phyloP scores from a whole-genome alignment of 2,329 filamentous ascomycete species.

The Ophiocordyceps australis region DNA sequence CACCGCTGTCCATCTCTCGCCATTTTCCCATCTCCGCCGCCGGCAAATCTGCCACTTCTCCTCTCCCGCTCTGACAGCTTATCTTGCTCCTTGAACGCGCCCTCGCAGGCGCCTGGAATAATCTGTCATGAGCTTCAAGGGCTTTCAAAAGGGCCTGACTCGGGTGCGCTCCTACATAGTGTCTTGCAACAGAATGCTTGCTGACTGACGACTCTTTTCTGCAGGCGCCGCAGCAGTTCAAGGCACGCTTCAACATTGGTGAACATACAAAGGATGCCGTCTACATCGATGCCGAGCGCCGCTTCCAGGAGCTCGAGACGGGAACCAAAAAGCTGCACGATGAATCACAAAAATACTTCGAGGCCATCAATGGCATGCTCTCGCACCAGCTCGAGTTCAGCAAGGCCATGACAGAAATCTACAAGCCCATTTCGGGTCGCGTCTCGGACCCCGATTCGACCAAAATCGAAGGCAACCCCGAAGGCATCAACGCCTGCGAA shows the following conservation, averaged over 20 bases:
- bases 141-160: conserved; percentile 76
- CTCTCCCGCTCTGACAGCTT: no score
- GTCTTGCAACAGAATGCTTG: conserved; percentile 5
- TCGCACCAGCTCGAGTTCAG: conserved; percentile 97
- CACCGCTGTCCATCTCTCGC: no score
- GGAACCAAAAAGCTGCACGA: conserved; percentile 96
- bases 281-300: conserved; percentile 84
- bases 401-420: conserved; percentile 86
- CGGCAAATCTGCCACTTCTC: not conserved
- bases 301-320: conserved; percentile 82
- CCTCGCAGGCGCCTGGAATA: no score
- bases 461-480: conserved; percentile 68
- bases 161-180: conserved; percentile 35
- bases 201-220: not conserved
- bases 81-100: no score
- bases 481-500: conserved; percentile 87
- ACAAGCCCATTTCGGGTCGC: conserved; percentile 93
- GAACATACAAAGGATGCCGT: conserved; percentile 90
- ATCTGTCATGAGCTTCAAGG: conserved; percentile 79
- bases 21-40: not conserved
- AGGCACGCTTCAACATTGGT: conserved; percentile 84
- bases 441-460: conserved; percentile 82
- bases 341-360: conserved; percentile 93
- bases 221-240: conserved; percentile 79
- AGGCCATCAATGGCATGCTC: conserved; percentile 97